phyloP scores from a whole-genome alignment of 2,329 filamentous ascomycete species.

The Lasiodiplodia theobromae region DNA sequence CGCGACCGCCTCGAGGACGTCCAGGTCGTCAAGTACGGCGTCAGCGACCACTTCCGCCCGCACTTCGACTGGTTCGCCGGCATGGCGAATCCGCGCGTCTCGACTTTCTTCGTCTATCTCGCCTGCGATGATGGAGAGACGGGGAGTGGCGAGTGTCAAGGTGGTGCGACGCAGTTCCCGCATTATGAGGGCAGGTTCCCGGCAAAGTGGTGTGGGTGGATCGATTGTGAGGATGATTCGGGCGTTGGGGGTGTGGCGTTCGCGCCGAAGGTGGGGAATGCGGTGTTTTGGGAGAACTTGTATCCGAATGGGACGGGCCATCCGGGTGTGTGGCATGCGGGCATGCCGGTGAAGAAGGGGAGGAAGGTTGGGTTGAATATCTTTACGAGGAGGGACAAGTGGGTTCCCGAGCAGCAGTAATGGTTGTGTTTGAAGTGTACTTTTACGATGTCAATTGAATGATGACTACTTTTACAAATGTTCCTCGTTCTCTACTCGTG shows the following conservation, averaged over 20 bases:
- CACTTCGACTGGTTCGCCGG: conserved; percentile 61
- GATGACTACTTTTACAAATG: background rate
- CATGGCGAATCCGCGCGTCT: conserved; percentile 45
- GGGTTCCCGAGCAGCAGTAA: conserved; percentile 9
- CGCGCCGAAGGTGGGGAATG: conserved; percentile 56
- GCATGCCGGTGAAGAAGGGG: conserved; percentile 55
- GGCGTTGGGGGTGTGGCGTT: conserved; percentile 59
- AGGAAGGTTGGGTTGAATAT: conserved; percentile 62
- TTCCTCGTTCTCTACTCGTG: too few species aligned
- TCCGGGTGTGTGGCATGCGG: conserved; percentile 55
- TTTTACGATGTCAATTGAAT: background rate
- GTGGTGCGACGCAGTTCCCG: conserved; percentile 60
- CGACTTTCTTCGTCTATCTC: conserved; percentile 60
- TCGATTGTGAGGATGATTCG: conserved; percentile 57
- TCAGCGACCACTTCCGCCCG: conserved; percentile 56
- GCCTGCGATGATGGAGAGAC: conserved; percentile 30
- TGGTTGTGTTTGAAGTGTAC: too few species aligned
- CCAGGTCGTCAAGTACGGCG: conserved; percentile 52
- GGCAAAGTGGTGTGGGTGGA: conserved; percentile 50
- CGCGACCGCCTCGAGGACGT: conserved; percentile 3
- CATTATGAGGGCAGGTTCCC: conserved; percentile 33
- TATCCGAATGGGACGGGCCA: conserved; percentile 51
- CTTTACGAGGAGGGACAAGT: conserved; percentile 48
- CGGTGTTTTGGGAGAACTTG: conserved; percentile 60
- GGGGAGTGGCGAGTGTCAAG: conserved; percentile 39